Conservation (phyloP, 129 eudicot species). For the Scalesia atractyloides region DNA sequence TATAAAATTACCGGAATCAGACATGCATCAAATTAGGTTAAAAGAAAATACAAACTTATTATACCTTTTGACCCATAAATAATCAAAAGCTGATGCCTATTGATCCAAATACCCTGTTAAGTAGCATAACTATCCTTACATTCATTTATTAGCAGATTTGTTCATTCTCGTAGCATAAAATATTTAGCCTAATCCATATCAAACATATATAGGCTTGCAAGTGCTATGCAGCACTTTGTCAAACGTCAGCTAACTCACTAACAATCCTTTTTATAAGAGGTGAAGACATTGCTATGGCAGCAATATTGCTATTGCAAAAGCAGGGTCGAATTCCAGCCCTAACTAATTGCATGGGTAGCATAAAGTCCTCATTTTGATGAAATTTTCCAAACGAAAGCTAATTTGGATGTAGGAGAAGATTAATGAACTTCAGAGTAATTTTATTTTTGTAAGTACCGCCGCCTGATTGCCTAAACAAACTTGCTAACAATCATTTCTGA, state of each 20-base stretch:
- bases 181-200: background rate
- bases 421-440: slow-evolving; percentile 72
- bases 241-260: background rate
- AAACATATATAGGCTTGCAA: slow-evolving; percentile 9
- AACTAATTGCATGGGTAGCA: slow-evolving; percentile 3
- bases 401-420: background rate
- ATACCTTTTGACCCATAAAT: background rate
- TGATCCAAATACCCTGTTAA: background rate
- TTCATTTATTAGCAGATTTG: slow-evolving; percentile 10
- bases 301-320: background rate
- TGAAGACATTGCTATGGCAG: background rate
- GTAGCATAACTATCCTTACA: background rate
- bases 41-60: background rate
- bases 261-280: slow-evolving; percentile 5
- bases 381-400: background rate
- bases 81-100: background rate
- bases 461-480: slow-evolving; percentile 52
- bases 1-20: background rate
- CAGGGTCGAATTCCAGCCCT: background rate
- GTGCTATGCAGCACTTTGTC: slow-evolving; percentile 22
- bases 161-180: background rate
- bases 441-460: slow-evolving; percentile 66
- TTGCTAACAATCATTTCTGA: slow-evolving; percentile 7
- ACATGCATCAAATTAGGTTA: background rate
- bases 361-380: slow-evolving; percentile 8